phyloP scores from a whole-genome alignment of 345 rosid genomes.

The Rhizophora mangle region DNA sequence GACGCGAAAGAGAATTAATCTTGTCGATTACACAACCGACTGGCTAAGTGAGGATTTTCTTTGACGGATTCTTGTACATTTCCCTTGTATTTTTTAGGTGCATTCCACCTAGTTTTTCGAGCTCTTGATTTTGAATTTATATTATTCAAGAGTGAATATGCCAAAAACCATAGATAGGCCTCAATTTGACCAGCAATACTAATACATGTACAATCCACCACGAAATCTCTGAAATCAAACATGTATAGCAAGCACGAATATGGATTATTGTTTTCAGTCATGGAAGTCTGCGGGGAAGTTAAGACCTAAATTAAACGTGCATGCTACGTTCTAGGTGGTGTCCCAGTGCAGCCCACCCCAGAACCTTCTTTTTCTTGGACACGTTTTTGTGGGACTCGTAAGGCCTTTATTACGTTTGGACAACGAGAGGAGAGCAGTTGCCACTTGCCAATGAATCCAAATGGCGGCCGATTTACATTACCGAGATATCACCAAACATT shows the following conservation, averaged over 20 bases:
- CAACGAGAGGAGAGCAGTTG: slow-evolving; percentile 2
- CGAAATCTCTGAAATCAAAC: not conserved
- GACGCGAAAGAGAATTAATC: too few relatives aligned
- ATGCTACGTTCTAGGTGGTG: slow-evolving; percentile 17
- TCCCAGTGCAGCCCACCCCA: not conserved
- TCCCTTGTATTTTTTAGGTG: too few relatives aligned
- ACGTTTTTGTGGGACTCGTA: not conserved
- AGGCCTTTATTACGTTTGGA: not conserved
- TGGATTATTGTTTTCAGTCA: not conserved
- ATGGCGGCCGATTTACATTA: slow-evolving; percentile 28
- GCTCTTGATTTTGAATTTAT: too few relatives aligned
- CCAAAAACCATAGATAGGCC: too few relatives aligned
- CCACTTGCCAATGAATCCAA: slow-evolving; percentile 6
- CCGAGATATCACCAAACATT: not conserved
- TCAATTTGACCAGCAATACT: too few relatives aligned
- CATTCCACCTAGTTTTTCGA: too few relatives aligned
- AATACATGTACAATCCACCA: too few relatives aligned
- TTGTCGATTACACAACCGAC: too few relatives aligned
- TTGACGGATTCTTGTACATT: too few relatives aligned
- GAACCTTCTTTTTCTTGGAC: not conserved
- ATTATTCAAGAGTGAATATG: too few relatives aligned
- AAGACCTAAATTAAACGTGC: slow-evolving; percentile 23
- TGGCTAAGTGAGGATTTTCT: too few relatives aligned
- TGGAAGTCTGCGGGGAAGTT: slow-evolving; percentile 14
- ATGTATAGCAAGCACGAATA: too few relatives aligned